Percentiles rank a stretch among this genome's conserved stretches.
phyloP scores from a whole-genome alignment of 352 stramenopile genomes.

The Phytophthora hybrid region DNA sequence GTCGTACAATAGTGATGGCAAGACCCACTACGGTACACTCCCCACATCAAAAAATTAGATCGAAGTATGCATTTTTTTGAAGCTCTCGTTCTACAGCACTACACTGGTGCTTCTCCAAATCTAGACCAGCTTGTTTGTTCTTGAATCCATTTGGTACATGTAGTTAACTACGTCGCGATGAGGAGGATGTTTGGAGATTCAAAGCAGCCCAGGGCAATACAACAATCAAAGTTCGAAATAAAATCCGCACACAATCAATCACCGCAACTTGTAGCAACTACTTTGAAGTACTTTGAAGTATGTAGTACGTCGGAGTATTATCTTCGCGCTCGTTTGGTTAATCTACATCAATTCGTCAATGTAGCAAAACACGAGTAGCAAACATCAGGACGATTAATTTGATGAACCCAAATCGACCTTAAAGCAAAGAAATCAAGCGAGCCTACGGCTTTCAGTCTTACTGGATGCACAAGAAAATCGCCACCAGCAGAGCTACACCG shows the following conservation, averaged over 20 bases:
- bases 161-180: constrained; percentile 47
- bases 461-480: constrained; percentile 39
- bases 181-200: constrained; percentile 51
- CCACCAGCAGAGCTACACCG: constrained; percentile 29
- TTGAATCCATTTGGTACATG: constrained; percentile 44
- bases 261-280: too few relatives aligned
- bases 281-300: neutral
- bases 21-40: too few relatives aligned
- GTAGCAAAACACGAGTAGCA: neutral
- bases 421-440: constrained; percentile 18
- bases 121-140: constrained; percentile 40
- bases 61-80: too few relatives aligned
- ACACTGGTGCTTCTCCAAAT: constrained; percentile 15
- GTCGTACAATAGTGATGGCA: too few relatives aligned
- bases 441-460: constrained; percentile 27
- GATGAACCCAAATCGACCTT: constrained; percentile 16
- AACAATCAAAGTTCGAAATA: too few relatives aligned
- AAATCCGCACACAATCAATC: too few relatives aligned
- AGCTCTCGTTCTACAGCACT: neutral
- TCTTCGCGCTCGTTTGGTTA: constrained; percentile 18
- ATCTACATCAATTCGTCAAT: constrained; percentile 2
- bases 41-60: too few relatives aligned
- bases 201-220: constrained; percentile 62
- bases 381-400: constrained; percentile 30
- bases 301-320: neutral